These are phyloP conservation scores for Wickerhamiella spandovensis DNA, from an alignment of 805 yeast species.

Conservation along the genomic window DNA sequence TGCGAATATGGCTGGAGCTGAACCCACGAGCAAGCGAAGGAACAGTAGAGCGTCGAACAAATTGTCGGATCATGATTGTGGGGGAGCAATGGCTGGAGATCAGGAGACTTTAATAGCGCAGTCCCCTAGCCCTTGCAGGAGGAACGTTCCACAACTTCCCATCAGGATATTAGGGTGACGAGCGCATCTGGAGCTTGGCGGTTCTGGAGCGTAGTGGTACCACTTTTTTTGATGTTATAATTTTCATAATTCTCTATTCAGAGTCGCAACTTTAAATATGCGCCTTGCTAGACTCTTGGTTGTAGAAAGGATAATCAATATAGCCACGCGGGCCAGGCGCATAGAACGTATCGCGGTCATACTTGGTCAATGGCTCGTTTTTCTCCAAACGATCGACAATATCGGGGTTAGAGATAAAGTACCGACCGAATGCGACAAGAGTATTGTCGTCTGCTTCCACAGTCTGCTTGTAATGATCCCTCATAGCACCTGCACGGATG, in stretches of 20 bases:
- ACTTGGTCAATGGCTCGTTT: conserved; percentile 30
- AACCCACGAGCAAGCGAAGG: not conserved
- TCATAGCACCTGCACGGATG: conserved; percentile 13
- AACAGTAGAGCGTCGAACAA: not conserved
- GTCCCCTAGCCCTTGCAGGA: not conserved
- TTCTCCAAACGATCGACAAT: conserved; percentile 33
- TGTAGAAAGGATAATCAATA: conserved; percentile 28
- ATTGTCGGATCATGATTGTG: not conserved
- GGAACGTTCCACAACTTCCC: not conserved
- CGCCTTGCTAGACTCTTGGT: not conserved
- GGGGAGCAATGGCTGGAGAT: not conserved
- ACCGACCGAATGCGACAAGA: conserved; percentile 34
- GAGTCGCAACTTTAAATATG: too few relatives aligned
- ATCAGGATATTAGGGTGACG: too few relatives aligned
- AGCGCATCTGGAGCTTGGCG: too few relatives aligned
- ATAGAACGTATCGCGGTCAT: conserved; percentile 41
- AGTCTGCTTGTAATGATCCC: not conserved
- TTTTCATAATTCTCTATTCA: too few relatives aligned
- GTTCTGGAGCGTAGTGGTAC: too few relatives aligned
- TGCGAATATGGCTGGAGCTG: not conserved
- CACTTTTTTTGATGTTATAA: too few relatives aligned
- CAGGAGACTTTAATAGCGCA: not conserved
- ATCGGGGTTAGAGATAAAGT: conserved; percentile 44
- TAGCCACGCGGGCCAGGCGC: conserved; percentile 30
- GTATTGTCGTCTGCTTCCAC: conserved; percentile 20